Evolutionary conservation across 768 basidiomycete genomes (phyloP).

Genomic region (Nidula microcarpa): DNA sequence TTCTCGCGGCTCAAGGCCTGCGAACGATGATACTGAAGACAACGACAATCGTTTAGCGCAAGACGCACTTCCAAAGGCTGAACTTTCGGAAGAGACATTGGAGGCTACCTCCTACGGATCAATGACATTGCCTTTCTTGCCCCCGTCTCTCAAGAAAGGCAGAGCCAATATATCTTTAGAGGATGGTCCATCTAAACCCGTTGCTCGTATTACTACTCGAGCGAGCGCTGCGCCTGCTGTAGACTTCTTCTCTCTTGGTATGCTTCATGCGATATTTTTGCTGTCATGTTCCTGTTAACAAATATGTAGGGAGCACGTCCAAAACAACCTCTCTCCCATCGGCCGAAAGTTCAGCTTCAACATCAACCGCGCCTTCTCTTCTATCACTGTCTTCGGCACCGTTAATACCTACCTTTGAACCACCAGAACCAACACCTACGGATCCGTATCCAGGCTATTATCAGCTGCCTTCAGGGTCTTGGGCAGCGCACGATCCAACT

Average conservation of each 20-base stretch:
- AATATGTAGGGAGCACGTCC: constrained; percentile 1
- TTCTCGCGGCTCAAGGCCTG: background rate
- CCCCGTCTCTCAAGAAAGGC: constrained; percentile 57
- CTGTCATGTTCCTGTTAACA: background rate
- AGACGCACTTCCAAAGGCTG: constrained; percentile 11
- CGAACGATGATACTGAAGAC: background rate
- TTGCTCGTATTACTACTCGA: constrained; percentile 4
- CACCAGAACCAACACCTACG: constrained; percentile 68
- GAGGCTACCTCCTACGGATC: constrained; percentile 29
- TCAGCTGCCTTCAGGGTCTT: constrained; percentile 74
- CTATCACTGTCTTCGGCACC: constrained; percentile 64
- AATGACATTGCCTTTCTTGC: constrained; percentile 34
- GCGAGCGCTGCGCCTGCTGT: constrained; percentile 28
- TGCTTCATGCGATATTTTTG: constrained; percentile 9
- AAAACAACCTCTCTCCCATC: constrained; percentile 16
- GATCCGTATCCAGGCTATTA: constrained; percentile 90
- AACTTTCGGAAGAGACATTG: background rate
- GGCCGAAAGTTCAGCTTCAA: constrained; percentile 13
- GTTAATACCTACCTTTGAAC: constrained; percentile 57
- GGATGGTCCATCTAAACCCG: constrained; percentile 17
- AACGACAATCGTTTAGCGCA: background rate
- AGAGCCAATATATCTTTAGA: constrained; percentile 56
- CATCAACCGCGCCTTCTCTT: constrained; percentile 16
- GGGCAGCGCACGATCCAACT: constrained; percentile 68
- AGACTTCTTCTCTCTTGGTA: constrained; percentile 72